Conservation (phyloP, 257 asterid genomes). For the Cruciata laevipes region DNA sequence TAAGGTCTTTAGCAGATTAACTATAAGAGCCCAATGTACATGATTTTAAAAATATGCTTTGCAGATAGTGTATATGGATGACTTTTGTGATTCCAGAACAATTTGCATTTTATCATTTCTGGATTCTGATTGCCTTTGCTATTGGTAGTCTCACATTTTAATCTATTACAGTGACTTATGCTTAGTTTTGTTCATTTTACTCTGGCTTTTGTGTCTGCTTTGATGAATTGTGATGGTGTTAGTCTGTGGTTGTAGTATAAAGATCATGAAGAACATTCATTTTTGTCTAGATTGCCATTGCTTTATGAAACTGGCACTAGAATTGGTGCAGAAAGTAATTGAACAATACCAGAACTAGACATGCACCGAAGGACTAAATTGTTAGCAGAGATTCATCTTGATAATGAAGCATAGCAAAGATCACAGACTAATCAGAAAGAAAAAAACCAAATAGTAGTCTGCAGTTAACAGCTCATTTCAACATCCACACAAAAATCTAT, state of each 20-base stretch:
- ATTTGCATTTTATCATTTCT: too few relatives aligned
- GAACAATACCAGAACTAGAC: background rate
- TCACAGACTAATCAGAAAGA: conserved; percentile 59
- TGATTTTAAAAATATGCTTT: too few relatives aligned
- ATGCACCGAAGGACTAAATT: too few relatives aligned
- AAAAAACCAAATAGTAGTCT: background rate
- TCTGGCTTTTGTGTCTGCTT: conserved; percentile 59
- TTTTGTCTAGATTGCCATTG: conserved; percentile 79
- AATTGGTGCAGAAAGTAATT: conserved; percentile 24
- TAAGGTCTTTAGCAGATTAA: too few relatives aligned
- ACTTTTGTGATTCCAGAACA: too few relatives aligned
- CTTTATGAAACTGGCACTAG: conserved; percentile 62
- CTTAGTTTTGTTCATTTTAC: too few relatives aligned
- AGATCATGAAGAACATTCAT: conserved; percentile 55
- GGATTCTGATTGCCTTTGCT: too few relatives aligned
- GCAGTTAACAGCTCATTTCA: background rate
- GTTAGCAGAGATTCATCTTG: conserved; percentile 6
- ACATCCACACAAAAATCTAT: background rate
- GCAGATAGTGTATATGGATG: too few relatives aligned
- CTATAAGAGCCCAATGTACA: too few relatives aligned
- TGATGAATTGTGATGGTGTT: conserved; percentile 35
- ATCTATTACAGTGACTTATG: too few relatives aligned
- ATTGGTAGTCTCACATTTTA: too few relatives aligned
- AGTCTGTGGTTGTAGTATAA: conserved; percentile 25
- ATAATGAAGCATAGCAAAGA: conserved; percentile 88